Conservation (phyloP, 2,329 filamentous ascomycete genomes). For the Penicillium rolfsii region DNA sequence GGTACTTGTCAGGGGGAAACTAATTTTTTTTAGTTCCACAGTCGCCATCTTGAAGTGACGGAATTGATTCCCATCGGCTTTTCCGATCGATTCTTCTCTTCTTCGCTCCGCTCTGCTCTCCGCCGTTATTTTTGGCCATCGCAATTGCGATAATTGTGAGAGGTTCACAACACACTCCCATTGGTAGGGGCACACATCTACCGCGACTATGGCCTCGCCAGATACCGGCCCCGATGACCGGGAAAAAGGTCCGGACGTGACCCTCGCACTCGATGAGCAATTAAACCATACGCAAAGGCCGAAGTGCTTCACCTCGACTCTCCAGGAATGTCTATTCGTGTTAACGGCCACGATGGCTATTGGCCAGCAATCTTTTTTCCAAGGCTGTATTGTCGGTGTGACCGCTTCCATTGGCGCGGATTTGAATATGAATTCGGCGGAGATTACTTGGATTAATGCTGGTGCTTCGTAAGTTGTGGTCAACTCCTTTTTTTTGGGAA, state of each 20-base stretch:
- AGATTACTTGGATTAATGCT: conserved; percentile 70
- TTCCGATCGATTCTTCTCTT: not conserved
- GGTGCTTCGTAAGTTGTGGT: conserved; percentile 55
- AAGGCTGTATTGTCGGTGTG: conserved; percentile 64
- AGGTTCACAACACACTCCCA: not conserved
- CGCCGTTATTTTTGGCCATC: no score
- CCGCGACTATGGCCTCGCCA: not conserved
- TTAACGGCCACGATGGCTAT: conserved; percentile 69
- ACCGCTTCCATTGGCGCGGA: conserved; percentile 64
- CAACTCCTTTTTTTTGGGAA: not conserved
- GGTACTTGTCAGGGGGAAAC: not conserved
- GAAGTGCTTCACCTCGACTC: conserved; percentile 60
- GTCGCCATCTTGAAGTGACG: not conserved
- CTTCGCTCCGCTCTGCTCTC: not conserved
- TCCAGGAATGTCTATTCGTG: conserved; percentile 68
- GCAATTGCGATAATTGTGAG: not conserved
- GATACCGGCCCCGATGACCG: conserved; percentile 7
- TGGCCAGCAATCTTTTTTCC: conserved; percentile 63
- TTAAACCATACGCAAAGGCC: conserved; percentile 16
- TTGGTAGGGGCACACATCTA: no score
- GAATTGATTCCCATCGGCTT: not conserved
- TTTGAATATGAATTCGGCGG: conserved; percentile 64
- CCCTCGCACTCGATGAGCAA: conserved; percentile 12
- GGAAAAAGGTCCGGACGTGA: conserved; percentile 19
- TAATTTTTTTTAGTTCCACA: conserved; percentile 3